Evolutionary conservation across 345 rosid species (phyloP).

Genomic region (Populus pruinosa): DNA sequence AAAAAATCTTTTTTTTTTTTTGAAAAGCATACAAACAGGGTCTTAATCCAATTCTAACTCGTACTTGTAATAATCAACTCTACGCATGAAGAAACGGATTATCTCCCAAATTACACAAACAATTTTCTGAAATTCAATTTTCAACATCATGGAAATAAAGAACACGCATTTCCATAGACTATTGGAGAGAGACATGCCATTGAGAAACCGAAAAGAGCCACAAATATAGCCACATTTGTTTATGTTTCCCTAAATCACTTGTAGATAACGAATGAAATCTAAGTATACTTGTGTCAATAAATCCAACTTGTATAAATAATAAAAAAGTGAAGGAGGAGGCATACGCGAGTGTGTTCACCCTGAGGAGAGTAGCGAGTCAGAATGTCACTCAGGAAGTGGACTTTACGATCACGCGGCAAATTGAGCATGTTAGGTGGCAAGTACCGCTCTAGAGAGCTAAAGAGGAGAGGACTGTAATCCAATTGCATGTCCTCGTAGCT

Average conservation of each 20-base stretch:
- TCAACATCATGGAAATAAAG: neutral
- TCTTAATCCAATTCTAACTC: neutral
- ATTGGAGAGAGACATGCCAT: neutral
- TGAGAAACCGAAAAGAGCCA: neutral
- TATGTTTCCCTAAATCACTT: neutral
- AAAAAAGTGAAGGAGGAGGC: constrained; percentile 1
- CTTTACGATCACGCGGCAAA: constrained; percentile 49
- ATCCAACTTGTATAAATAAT: neutral
- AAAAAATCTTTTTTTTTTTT: too few relatives aligned
- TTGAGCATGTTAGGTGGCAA: constrained; percentile 57
- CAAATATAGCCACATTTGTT: neutral
- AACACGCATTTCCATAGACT: neutral
- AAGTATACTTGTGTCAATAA: neutral
- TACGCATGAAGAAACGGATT: neutral
- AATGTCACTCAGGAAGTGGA: constrained; percentile 60
- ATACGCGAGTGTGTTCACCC: constrained; percentile 70
- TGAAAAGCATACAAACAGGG: too few relatives aligned
- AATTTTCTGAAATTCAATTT: neutral
- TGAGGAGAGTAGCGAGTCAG: constrained; percentile 74
- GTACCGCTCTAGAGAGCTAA: constrained; percentile 81
- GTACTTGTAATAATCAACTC: neutral
- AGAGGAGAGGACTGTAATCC: constrained; percentile 65
- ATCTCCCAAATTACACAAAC: neutral
- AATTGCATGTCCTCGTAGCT: constrained; percentile 71
- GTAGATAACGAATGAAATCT: neutral